phyloP scores from a whole-genome alignment of 768 basidiomycete species.

The Naganishia vishniacii region DNA sequence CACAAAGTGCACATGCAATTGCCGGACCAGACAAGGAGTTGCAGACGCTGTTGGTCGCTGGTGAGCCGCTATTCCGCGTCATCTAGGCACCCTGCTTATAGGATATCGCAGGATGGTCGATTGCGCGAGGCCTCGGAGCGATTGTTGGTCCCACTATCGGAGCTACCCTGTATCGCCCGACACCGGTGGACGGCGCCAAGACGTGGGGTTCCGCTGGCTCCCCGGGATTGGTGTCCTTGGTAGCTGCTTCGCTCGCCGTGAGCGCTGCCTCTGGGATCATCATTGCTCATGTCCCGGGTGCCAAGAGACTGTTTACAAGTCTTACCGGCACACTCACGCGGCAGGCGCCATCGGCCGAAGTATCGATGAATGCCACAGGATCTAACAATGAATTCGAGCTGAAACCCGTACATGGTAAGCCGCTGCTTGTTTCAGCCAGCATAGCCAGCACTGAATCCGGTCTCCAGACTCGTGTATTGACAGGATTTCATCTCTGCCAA shows the following conservation, averaged over 20 bases:
- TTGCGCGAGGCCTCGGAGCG: slow-evolving; percentile 32
- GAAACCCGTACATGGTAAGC: slow-evolving; percentile 6
- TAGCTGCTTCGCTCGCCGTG: slow-evolving; percentile 28
- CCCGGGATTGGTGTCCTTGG: slow-evolving; percentile 29
- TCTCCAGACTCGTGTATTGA: slow-evolving; percentile 1
- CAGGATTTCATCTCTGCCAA: slow-evolving; percentile 5
- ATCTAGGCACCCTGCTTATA: background rate
- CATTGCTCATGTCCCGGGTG: background rate
- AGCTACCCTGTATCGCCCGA: slow-evolving; percentile 23
- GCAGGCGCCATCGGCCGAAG: background rate
- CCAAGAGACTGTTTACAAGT: background rate
- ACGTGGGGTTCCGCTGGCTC: slow-evolving; percentile 34
- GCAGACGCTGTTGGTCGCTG: slow-evolving; percentile 31
- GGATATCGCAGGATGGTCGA: slow-evolving; percentile 26
- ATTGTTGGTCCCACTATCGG: slow-evolving; percentile 31
- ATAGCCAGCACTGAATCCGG: background rate
- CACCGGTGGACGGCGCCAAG: background rate
- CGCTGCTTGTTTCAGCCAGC: background rate
- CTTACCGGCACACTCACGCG: background rate
- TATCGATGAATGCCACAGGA: background rate
- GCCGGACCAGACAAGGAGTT: slow-evolving; percentile 32
- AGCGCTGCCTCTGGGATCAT: slow-evolving; percentile 26
- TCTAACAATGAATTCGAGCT: slow-evolving; percentile 1
- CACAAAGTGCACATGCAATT: slow-evolving; percentile 28
- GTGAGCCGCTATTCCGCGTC: background rate